Evolutionary conservation across 495 filamentous ascomycete genomes (phyloP), one percentile per base, ranked within the genome.

Genomic region (Xylaria bambusicola): DNA sequence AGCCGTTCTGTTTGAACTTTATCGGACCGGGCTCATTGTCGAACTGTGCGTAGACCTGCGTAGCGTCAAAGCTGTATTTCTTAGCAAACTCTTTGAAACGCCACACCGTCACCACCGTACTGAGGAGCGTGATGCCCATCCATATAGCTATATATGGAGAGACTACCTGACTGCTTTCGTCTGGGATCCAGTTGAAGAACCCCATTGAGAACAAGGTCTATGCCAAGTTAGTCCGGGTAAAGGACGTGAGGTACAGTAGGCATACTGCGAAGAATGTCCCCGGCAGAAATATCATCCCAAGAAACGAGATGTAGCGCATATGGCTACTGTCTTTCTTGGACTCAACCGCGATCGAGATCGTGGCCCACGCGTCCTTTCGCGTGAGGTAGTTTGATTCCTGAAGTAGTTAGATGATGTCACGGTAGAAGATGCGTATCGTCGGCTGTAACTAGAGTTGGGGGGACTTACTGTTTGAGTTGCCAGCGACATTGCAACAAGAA

Each of bases 261-360:
- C 56, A 41, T 36, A 63, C 61, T 15, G 61, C 61, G n/a, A 63
- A 44, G 38, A 63, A 60, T 3, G 56, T 63, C 17, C 56, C 56
- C n/a, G 61, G 56, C 18, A 63, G 44, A 38, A 63, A 63, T 12
- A 52, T 56, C 61, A 60, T 60, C 6, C 56, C 61, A 21, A 63
- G 49, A 1, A 60, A 20, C 6, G 50, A 35, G 13, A 63, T 60
- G 20, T 21, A 60, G 10, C 56, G 52, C 56, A 63, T 63, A 12
- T 60, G 61, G 48, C 56, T 54, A 26, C 56, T 47, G 26, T 60
- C 61, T 46, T 52, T 63, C 56, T 63, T 59, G 15, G 61, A 60
- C 35, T 50, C 56, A 41, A 49, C 48, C 2, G 56, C 61, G 18
- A 63, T 56, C 26, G 35, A 48, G 18, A 60, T 60, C 18, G 24